Conservation (phyloP, 2,329 filamentous ascomycete species). For the Fusarium mexicanum region DNA sequence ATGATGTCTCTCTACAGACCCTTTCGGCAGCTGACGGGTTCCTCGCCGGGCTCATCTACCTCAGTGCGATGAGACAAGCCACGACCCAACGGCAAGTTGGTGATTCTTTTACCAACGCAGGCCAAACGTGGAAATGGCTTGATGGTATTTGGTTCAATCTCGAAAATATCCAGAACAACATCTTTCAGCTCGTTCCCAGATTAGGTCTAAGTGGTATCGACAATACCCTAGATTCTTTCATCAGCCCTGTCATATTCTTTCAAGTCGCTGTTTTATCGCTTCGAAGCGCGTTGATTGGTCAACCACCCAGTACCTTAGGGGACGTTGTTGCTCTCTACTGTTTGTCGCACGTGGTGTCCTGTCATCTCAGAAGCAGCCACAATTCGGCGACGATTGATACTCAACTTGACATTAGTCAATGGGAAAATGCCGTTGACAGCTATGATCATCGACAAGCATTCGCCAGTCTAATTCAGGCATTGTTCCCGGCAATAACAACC, state of each 20-base stretch:
- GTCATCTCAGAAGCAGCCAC: accelerated
- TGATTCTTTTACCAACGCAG: accelerated
- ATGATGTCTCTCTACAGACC: accelerated
- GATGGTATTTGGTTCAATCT: accelerated
- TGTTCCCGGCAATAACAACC: not conserved
- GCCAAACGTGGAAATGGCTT: not conserved
- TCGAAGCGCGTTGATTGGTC: not conserved
- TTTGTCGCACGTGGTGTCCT: too few relatives aligned
- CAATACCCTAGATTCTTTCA: not conserved
- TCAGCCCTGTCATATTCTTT: not conserved
- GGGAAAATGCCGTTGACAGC: not conserved
- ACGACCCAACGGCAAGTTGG: accelerated
- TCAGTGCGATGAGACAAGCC: not conserved
- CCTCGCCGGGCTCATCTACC: not conserved
- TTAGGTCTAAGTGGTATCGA: accelerated
- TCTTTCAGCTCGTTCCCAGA: accelerated
- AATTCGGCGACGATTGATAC: accelerated
- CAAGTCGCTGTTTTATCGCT: not conserved
- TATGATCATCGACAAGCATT: not conserved
- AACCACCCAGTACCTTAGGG: accelerated
- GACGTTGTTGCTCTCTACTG: not conserved
- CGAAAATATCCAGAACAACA: accelerated
- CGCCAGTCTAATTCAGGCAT: accelerated
- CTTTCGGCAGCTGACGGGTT: not conserved
- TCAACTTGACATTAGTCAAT: not conserved